A percentile compares a stretch with the other conserved stretches of the same genome.
phyloP scores from a whole-genome alignment of 352 stramenopile species.

The Pythium myriotylum region DNA sequence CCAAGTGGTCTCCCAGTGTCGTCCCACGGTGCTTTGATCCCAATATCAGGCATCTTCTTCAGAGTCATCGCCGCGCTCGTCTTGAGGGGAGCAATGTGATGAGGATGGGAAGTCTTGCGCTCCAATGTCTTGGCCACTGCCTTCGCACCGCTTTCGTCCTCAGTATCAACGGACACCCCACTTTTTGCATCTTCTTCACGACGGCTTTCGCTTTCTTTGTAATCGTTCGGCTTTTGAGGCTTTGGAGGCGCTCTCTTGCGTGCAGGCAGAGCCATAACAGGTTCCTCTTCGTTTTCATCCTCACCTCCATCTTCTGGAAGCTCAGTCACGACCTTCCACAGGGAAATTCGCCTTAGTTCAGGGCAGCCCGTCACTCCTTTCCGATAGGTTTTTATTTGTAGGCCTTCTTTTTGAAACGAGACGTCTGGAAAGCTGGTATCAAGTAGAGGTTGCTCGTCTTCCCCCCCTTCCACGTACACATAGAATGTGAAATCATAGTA shows the following conservation, averaged over 20 bases:
- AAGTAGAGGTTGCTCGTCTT: conserved; percentile 91
- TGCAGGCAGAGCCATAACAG: conserved; percentile 36
- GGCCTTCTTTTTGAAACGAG: conserved; percentile 82
- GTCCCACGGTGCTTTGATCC: conserved; percentile 80
- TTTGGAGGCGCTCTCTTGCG: conserved; percentile 22
- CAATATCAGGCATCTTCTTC: conserved; percentile 69
- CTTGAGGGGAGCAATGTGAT: conserved; percentile 82
- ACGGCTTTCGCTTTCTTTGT: conserved; percentile 56
- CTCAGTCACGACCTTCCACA: conserved; percentile 84
- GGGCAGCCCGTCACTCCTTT: conserved; percentile 64
- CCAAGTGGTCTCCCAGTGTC: conserved; percentile 69
- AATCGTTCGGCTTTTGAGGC: conserved; percentile 34
- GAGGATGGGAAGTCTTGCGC: conserved; percentile 71
- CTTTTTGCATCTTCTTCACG: conserved; percentile 67
- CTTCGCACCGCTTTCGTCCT: conserved; percentile 25
- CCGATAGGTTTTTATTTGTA: conserved; percentile 87
- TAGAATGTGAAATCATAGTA: conserved; percentile 94
- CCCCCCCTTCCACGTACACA: conserved; percentile 86
- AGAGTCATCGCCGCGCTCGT: conserved; percentile 47
- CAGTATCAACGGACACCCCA: neutral
- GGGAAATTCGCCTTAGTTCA: conserved; percentile 69
- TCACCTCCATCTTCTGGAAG: conserved; percentile 46
- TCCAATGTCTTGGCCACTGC: conserved; percentile 51
- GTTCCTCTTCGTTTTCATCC: conserved; percentile 37
- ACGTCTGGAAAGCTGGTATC: conserved; percentile 95